Conservation (phyloP, 176 grass and related monocot genomes). For the Stipa capillata region DNA sequence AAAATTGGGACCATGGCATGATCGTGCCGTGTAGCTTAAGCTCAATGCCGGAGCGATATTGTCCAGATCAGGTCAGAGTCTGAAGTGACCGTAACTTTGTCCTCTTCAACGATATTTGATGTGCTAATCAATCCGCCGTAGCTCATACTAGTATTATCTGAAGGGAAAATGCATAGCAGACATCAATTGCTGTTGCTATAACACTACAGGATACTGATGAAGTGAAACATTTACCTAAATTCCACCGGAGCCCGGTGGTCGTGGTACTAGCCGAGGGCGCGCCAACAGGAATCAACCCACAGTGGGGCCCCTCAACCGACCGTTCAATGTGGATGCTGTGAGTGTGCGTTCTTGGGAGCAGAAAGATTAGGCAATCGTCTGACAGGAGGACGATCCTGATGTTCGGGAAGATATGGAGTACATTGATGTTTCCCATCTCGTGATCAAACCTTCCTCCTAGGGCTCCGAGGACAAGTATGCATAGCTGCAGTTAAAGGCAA, state of each 20-base stretch:
- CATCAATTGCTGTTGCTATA: neutral
- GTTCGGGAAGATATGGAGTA: constrained; percentile 50
- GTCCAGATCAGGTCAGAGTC: constrained; percentile 78
- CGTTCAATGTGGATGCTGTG: constrained; percentile 51
- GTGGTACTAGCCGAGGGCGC: constrained; percentile 44
- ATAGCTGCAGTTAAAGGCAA: constrained; percentile 36
- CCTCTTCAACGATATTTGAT: constrained; percentile 56
- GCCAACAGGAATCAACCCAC: constrained; percentile 68
- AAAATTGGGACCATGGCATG: constrained; percentile 12
- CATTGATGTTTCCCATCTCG: constrained; percentile 82
- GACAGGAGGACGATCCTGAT: constrained; percentile 58
- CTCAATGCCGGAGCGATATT: constrained; percentile 53
- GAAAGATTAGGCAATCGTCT: constrained; percentile 65
- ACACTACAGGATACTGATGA: neutral
- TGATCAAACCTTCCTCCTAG: constrained; percentile 86
- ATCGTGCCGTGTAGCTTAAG: neutral
- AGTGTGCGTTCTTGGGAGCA: constrained; percentile 49
- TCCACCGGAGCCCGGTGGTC: constrained; percentile 70
- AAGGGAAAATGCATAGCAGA: neutral
- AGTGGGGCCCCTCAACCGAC: constrained; percentile 49
- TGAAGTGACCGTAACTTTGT: constrained; percentile 47
- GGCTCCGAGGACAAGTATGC: constrained; percentile 66
- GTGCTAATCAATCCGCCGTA: constrained; percentile 77
- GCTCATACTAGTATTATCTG: constrained; percentile 50
- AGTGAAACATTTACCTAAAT: constrained; percentile 52